A percentile compares a stretch with the other conserved stretches of the same genome.
Conservation (phyloP, 139 green algal genomes). For the Chlamydomonas incerta region DNA sequence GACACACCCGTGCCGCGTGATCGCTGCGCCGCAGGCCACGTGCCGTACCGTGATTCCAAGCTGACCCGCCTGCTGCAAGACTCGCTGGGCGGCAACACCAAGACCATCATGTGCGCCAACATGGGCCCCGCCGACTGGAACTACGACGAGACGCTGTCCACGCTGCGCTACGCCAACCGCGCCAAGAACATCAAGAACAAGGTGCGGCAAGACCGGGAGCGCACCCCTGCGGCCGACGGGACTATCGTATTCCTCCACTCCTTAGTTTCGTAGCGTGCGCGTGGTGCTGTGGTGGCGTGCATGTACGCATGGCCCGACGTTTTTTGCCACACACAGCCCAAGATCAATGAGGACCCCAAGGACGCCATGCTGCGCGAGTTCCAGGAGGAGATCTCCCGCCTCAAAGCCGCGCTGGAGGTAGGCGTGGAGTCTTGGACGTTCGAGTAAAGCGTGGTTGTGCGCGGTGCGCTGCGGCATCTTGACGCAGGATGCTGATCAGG, state of each 20-base stretch:
- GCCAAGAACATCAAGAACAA: constrained; percentile 94
- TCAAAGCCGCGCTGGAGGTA: constrained; percentile 79
- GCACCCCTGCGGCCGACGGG: too few relatives aligned
- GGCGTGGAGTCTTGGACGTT: neutral
- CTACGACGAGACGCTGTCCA: constrained; percentile 87
- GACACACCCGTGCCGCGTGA: too few relatives aligned
- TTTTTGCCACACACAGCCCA: constrained; percentile 10
- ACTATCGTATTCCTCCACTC: too few relatives aligned
- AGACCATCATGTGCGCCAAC: constrained; percentile 89
- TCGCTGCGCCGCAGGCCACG: constrained; percentile 54
- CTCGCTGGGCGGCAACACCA: constrained; percentile 83
- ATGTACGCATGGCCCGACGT: neutral
- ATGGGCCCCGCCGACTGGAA: constrained; percentile 83
- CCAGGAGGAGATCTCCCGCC: constrained; percentile 88
- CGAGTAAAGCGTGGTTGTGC: too few relatives aligned
- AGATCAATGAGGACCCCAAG: constrained; percentile 92
- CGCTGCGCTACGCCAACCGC: constrained; percentile 81
- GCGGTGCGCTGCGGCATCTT: too few relatives aligned
- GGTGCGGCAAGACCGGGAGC: constrained; percentile 43
- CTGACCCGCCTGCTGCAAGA: constrained; percentile 84
- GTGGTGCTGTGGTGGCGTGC: too few relatives aligned
- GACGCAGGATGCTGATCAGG: too few relatives aligned
- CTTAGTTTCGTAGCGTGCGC: too few relatives aligned
- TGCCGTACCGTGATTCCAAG: constrained; percentile 87
- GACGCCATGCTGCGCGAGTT: constrained; percentile 94